Conservation (phyloP, 1,284 basidiomycete species). For the Trametes sp. region DNA sequence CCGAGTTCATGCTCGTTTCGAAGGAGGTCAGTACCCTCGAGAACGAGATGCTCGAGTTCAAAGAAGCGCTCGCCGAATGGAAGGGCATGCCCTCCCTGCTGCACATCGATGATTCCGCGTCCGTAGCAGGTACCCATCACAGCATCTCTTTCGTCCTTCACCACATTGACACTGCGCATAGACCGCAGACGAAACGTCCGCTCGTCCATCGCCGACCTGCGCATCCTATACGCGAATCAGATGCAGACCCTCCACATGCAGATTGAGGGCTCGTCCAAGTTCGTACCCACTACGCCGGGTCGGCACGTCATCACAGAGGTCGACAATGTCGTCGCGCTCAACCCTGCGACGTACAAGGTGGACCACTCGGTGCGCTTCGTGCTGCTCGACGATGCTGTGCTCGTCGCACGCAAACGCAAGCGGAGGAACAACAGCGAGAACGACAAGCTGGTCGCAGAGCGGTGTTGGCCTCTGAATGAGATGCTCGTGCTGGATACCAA, state of each 20-base stretch:
- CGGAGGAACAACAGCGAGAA: slow-evolving; percentile 55
- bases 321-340: slow-evolving; percentile 85
- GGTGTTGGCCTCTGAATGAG: slow-evolving; percentile 92
- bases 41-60: slow-evolving; percentile 98
- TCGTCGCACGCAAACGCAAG: slow-evolving; percentile 78
- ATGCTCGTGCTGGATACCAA: slow-evolving; percentile 96
- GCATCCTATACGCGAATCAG: slow-evolving; percentile 93
- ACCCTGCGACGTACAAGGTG: slow-evolving; percentile 95
- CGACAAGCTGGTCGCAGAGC: slow-evolving; percentile 86
- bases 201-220: slow-evolving; percentile 92
- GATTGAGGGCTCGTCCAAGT: slow-evolving; percentile 97
- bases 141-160: not conserved
- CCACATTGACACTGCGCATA: slow-evolving; percentile 32
- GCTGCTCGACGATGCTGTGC: slow-evolving; percentile 89
- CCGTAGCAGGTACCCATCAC: slow-evolving; percentile 49
- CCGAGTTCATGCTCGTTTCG: slow-evolving; percentile 95
- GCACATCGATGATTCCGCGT: slow-evolving; percentile 83
- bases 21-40: slow-evolving; percentile 97
- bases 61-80: slow-evolving; percentile 94
- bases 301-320: slow-evolving; percentile 92
- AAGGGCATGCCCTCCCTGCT: slow-evolving; percentile 93
- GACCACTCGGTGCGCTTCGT: slow-evolving; percentile 90
- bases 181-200: slow-evolving; percentile 76
- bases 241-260: slow-evolving; percentile 91
- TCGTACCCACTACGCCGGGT: slow-evolving; percentile 89